Conservation (phyloP, 1,139 yeast species). For the Suhomyces bribrorum region DNA sequence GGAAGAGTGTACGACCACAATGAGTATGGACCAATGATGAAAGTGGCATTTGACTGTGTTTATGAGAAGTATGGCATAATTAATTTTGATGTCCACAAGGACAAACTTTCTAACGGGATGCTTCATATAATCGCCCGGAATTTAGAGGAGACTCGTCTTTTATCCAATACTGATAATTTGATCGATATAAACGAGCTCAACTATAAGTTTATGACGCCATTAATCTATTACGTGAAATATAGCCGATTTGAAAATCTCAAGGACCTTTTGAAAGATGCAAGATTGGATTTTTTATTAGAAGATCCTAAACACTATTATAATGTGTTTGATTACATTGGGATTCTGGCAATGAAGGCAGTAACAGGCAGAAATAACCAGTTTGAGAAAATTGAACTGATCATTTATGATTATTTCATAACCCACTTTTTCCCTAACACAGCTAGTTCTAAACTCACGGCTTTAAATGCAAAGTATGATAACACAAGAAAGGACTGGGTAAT, state of each 20-base stretch:
- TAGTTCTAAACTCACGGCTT: constrained; percentile 24
- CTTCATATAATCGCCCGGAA: constrained; percentile 65
- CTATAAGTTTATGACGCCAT: constrained; percentile 61
- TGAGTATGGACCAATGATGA: constrained; percentile 54
- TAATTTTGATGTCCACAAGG: constrained; percentile 63
- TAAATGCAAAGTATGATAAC: constrained; percentile 40
- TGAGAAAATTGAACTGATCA: constrained; percentile 44
- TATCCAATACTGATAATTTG: constrained; percentile 33
- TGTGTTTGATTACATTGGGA: constrained; percentile 43
- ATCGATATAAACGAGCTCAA: constrained; percentile 67
- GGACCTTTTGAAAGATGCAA: constrained; percentile 44
- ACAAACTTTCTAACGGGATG: constrained; percentile 70
- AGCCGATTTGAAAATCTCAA: constrained; percentile 62
- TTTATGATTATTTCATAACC: constrained; percentile 43
- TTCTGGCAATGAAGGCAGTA: constrained; percentile 33
- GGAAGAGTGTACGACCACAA: constrained; percentile 83
- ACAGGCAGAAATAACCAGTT: constrained; percentile 31
- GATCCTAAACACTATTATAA: constrained; percentile 47
- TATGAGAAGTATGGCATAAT: constrained; percentile 43
- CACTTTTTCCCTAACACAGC: constrained; percentile 25
- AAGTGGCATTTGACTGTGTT: constrained; percentile 48
- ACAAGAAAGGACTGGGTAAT: constrained; percentile 38
- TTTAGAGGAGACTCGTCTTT: constrained; percentile 39
- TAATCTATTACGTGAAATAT: constrained; percentile 71
- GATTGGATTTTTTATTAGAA: constrained; percentile 45